A percentile compares a stretch with the other conserved stretches of the same genome.
These are phyloP conservation scores for Fallopia convolvulus DNA, from an alignment of 148 eudicot species.

Conservation along the genomic window DNA sequence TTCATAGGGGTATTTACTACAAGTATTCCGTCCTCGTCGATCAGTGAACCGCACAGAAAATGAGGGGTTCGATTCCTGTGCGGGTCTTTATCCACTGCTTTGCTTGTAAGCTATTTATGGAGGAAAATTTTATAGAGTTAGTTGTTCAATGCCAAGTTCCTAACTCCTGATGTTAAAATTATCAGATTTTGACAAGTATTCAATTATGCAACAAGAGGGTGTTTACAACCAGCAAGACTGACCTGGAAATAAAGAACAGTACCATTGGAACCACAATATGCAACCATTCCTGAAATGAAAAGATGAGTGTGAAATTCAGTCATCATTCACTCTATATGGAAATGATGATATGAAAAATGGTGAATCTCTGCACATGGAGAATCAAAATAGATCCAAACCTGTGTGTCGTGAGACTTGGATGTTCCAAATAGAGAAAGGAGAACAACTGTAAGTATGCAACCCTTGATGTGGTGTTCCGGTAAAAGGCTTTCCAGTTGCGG, in stretches of 20 bases:
- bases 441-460: slow-evolving; percentile 46
- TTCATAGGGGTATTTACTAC: slow-evolving; percentile 46
- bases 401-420: slow-evolving; percentile 66
- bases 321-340: neutral
- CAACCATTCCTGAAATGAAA: slow-evolving; percentile 57
- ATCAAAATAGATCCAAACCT: slow-evolving; percentile 31
- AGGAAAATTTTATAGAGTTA: neutral
- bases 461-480: slow-evolving; percentile 56
- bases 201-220: neutral
- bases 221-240: slow-evolving; percentile 3
- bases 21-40: slow-evolving; percentile 42
- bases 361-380: neutral
- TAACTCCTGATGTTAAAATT: neutral
- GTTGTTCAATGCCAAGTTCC: neutral
- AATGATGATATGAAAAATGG: neutral
- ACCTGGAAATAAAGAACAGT: slow-evolving; percentile 71
- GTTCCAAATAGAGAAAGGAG: slow-evolving; percentile 70
- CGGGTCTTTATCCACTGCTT: slow-evolving; percentile 61
- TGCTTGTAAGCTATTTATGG: slow-evolving; percentile 50
- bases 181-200: neutral
- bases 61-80: slow-evolving; percentile 59
- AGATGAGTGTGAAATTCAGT: neutral
- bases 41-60: slow-evolving; percentile 67
- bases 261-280: slow-evolving; percentile 86
- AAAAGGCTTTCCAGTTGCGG: slow-evolving; percentile 64